Evolutionary conservation across 805 yeast species (phyloP).

Genomic region (Priceomyces castillae): DNA sequence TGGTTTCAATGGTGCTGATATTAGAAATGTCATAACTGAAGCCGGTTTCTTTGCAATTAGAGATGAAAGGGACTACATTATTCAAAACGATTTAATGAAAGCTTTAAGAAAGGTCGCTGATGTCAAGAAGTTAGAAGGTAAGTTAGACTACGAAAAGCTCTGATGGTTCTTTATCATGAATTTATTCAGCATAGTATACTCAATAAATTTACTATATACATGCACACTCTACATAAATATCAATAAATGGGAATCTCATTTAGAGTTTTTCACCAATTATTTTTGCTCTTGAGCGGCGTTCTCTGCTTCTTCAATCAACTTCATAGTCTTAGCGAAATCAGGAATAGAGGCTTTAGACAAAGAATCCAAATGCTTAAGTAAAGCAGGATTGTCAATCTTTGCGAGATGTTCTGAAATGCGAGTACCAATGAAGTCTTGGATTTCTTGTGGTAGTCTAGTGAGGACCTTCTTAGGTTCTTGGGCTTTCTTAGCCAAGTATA

Average conservation of each 20-base stretch:
- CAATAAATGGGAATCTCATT: not conserved
- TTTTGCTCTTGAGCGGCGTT: not conserved
- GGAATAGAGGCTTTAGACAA: constrained; percentile 29
- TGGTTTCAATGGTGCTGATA: constrained; percentile 98
- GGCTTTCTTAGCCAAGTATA: constrained; percentile 54
- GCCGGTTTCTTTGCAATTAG: constrained; percentile 98
- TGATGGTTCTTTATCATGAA: constrained; percentile 25
- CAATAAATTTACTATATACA: constrained; percentile 2
- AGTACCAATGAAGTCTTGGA: constrained; percentile 53
- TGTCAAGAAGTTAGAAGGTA: constrained; percentile 94
- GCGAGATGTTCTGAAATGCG: constrained; percentile 42
- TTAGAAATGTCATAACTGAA: constrained; percentile 95
- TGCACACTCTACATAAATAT: constrained; percentile 3
- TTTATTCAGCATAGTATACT: not conserved
- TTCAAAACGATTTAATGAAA: constrained; percentile 93
- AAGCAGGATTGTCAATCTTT: constrained; percentile 32
- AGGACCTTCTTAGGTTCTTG: constrained; percentile 34
- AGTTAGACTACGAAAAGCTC: constrained; percentile 90
- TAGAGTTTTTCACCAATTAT: not conserved
- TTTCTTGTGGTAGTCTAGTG: constrained; percentile 47
- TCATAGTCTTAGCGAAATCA: constrained; percentile 29
- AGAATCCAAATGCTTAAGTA: constrained; percentile 39
- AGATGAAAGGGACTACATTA: constrained; percentile 92
- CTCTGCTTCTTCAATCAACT: constrained; percentile 13
- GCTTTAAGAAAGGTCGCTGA: constrained; percentile 98